These are phyloP conservation scores for Brettanomyces sp. DNA, from an alignment of 805 yeast species.

Conservation along the genomic window DNA sequence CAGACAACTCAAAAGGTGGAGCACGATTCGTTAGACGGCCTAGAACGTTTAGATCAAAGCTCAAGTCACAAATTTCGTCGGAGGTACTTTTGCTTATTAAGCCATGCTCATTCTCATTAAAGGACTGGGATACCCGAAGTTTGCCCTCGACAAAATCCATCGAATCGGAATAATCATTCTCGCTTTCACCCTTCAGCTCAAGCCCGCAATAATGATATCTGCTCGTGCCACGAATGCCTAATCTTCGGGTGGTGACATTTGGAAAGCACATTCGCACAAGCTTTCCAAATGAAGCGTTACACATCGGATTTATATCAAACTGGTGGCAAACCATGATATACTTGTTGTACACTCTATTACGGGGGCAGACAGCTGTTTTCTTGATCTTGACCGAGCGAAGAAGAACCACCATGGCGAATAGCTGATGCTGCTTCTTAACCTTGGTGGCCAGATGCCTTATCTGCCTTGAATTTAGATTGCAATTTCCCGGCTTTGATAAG, in stretches of 20 bases:
- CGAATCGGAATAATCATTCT: constrained; percentile 8
- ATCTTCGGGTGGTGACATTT: constrained; percentile 58
- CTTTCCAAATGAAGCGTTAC: constrained; percentile 76
- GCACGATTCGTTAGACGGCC: constrained; percentile 6
- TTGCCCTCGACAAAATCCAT: not conserved
- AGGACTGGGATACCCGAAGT: not conserved
- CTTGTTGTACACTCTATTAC: constrained; percentile 59
- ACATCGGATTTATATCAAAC: constrained; percentile 45
- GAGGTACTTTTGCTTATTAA: not conserved
- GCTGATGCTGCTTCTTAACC: constrained; percentile 55
- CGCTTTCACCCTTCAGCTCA: constrained; percentile 29
- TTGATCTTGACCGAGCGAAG: constrained; percentile 49
- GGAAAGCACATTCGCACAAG: constrained; percentile 60
- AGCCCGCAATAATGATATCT: constrained; percentile 84
- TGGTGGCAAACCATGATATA: constrained; percentile 51
- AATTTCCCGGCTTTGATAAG: no score
- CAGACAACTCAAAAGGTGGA: not conserved
- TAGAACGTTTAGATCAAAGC: constrained; percentile 8
- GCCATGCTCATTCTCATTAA: no score
- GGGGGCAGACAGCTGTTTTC: constrained; percentile 47
- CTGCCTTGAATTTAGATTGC: no score
- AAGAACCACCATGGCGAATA: constrained; percentile 78
- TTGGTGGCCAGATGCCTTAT: constrained; percentile 13
- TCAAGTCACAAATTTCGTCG: not conserved
- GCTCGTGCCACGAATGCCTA: constrained; percentile 76